These are phyloP conservation scores for Vitis cinerea DNA, from an alignment of 164 flowering plant species.

Conservation along the genomic window DNA sequence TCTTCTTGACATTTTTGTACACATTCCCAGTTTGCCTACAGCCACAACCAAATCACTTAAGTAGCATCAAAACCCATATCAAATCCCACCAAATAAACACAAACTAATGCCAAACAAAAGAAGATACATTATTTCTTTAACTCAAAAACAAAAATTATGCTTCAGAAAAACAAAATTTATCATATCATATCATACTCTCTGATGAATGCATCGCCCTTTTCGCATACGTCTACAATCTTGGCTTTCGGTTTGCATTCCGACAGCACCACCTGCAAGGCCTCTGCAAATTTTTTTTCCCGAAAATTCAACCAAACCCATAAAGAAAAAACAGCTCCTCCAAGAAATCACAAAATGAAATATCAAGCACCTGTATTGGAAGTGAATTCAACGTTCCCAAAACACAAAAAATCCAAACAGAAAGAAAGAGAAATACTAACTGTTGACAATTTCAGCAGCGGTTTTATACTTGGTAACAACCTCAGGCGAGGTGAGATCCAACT, in stretches of 20 bases:
- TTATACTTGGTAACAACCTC: slow-evolving; percentile 95
- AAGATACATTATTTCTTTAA: neutral
- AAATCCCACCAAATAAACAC: neutral
- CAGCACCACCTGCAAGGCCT: slow-evolving; percentile 81
- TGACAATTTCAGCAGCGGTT: slow-evolving; percentile 82
- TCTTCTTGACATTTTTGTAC: slow-evolving; percentile 94
- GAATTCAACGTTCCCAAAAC: no score
- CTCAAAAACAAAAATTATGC: neutral
- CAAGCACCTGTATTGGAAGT: no score
- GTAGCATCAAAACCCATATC: neutral
- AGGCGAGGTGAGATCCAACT: slow-evolving; percentile 86
- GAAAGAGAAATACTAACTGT: slow-evolving; percentile 38
- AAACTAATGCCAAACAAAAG: neutral
- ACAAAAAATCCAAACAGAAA: no score
- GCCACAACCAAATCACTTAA: neutral
- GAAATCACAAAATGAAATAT: no score
- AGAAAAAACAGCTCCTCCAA: no score
- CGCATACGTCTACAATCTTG: slow-evolving; percentile 86
- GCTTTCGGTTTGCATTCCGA: slow-evolving; percentile 82
- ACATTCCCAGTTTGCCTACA: slow-evolving; percentile 77
- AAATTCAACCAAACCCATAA: no score
- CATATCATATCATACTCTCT: slow-evolving; percentile 55
- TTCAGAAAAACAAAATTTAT: neutral
- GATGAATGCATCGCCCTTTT: slow-evolving; percentile 80
- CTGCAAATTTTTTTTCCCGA: slow-evolving; percentile 32